Percentiles rank a stretch among this genome's conserved stretches.
phyloP scores from a whole-genome alignment of 1,284 basidiomycete genomes.

The Pseudozyma tsukubaensis region DNA sequence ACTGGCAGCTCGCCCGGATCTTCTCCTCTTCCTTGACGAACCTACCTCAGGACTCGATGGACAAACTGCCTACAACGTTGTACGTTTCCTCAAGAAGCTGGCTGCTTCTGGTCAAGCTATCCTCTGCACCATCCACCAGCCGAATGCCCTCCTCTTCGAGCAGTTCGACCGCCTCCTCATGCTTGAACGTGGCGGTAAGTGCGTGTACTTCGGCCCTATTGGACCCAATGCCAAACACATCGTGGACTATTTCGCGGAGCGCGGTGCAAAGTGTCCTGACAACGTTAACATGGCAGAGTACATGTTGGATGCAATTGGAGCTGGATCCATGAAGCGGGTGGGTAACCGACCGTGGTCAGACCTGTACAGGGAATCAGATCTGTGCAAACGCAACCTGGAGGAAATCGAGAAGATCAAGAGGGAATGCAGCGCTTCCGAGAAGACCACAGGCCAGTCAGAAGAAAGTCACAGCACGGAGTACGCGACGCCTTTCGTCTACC shows the following conservation, averaged over 20 bases:
- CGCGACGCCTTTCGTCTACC: slow-evolving; percentile 48
- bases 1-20: slow-evolving; percentile 43
- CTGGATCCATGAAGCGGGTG: slow-evolving; percentile 62
- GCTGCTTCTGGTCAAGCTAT: slow-evolving; percentile 50
- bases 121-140: slow-evolving; percentile 54
- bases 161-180: slow-evolving; percentile 48
- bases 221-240: slow-evolving; percentile 33
- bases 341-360: slow-evolving; percentile 76
- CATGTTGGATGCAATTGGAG: slow-evolving; percentile 70
- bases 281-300: slow-evolving; percentile 73
- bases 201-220: slow-evolving; percentile 43
- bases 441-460: slow-evolving; percentile 1
- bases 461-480: slow-evolving; percentile 25
- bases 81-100: slow-evolving; percentile 53
- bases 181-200: slow-evolving; percentile 47
- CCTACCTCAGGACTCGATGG: slow-evolving; percentile 51
- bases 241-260: slow-evolving; percentile 42
- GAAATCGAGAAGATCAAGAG: slow-evolving; percentile 35
- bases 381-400: slow-evolving; percentile 22
- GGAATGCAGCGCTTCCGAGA: slow-evolving; percentile 12
- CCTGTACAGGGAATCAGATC: slow-evolving; percentile 68
- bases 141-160: slow-evolving; percentile 46
- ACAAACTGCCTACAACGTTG: slow-evolving; percentile 46
- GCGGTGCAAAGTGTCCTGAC: slow-evolving; percentile 68
- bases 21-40: slow-evolving; percentile 72